Conservation (phyloP, 257 asterid species). For the Ilex aquifolium region DNA sequence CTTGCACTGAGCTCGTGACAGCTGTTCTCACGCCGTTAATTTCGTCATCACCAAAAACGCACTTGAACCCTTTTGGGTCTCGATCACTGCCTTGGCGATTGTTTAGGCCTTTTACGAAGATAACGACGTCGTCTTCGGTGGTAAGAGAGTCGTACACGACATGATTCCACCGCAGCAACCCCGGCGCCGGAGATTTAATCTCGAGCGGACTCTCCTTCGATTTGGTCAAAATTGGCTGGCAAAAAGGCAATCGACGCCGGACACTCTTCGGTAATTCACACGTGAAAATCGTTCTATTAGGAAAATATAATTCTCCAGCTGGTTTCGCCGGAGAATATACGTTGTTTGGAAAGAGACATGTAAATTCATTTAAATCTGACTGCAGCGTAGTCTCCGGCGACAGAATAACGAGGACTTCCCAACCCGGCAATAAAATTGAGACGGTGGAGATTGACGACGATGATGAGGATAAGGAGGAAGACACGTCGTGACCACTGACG, state of each 20-base stretch:
- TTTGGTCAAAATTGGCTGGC: conserved; percentile 41
- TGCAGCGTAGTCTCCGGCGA: conserved; percentile 23
- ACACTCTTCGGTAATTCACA: conserved; percentile 38
- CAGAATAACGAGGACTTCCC: conserved; percentile 68
- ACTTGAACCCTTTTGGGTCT: conserved; percentile 43
- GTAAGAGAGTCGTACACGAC: conserved; percentile 67
- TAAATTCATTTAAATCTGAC: conserved; percentile 15
- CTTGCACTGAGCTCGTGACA: conserved; percentile 69
- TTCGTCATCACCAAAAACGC: conserved; percentile 48
- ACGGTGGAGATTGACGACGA: conserved; percentile 22
- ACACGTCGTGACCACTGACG: background rate
- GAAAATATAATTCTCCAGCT: conserved; percentile 40
- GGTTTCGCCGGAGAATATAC: conserved; percentile 39
- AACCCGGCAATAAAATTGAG: conserved; percentile 62
- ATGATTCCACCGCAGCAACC: conserved; percentile 38
- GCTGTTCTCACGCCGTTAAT: conserved; percentile 44
- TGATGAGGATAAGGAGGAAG: background rate
- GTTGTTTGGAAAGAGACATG: conserved; percentile 35
- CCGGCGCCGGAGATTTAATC: conserved; percentile 10
- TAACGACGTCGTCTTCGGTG: conserved; percentile 58
- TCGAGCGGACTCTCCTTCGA: conserved; percentile 6
- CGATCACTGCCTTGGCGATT: conserved; percentile 52
- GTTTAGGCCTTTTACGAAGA: conserved; percentile 72
- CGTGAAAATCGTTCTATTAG: conserved; percentile 49
- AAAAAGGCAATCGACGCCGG: conserved; percentile 47